Base-by-base conservation (phyloP, 2,329 filamentous ascomycete genomes). In the Colletotrichum paranaense region DNA sequence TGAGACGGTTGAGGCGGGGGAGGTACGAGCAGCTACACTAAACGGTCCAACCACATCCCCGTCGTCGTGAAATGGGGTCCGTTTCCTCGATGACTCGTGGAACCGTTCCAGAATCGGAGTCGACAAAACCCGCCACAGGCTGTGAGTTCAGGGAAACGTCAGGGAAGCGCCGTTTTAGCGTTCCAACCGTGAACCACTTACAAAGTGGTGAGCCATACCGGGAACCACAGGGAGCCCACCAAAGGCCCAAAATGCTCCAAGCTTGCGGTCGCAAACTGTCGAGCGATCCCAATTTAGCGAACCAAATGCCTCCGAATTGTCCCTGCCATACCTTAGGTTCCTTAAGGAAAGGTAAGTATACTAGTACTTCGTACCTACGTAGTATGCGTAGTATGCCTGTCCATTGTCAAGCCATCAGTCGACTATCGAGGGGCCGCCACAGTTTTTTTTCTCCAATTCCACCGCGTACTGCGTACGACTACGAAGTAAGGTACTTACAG, bases 31-130 rank as follows among this genome's bases (percentile, higher is more conserved):
- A 55, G 49, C 30, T 24, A 11, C 30, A 35, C 12, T 49, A 32
- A 24, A 53, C 52, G 42, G 56, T 26, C 56, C 8, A 67, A 28
- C 57, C 46, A 22, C 30, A 46, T 26, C 62, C 38, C 46, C 19
- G 32, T 16, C 30, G n/a, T 64, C n/a, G 62, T 64, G 32, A 64
- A 67, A 70, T 35, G 53, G 28, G 22, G 26, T 42, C 56, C 68
- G 55, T 67, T 64, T 66, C 52, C 55, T 71, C 59, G 53, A 64
- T 73, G 70, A 69, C 70, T 73, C 66, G 70, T 56, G 70, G 32
- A 5, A 28, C 66, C 60, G 70, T 73, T 73, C 70, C 70, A 73
- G 66, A 69, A 65, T 56, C 70, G 70, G 70, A 73, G 70, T 59
- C 58, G 46, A 64, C 38, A 9, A 19, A 22, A 53, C 69, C 68